Base-by-base conservation (phyloP, 768 basidiomycete genomes). In the Boletus rubropictus region DNA sequence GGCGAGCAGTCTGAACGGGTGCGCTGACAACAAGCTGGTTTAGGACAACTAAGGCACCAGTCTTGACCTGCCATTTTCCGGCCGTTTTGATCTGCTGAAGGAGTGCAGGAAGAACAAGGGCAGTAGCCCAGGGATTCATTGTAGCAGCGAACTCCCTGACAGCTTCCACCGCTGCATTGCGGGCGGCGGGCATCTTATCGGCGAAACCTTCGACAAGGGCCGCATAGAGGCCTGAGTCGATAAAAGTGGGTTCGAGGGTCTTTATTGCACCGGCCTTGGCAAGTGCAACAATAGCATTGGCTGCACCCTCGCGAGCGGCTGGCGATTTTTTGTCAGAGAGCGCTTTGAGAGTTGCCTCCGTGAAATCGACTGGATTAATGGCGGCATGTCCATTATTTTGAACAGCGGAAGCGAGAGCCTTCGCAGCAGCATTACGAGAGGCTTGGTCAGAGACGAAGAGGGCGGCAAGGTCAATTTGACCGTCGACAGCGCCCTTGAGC, bases 51-150 rank as follows among this genome's bases (percentile, higher is more conserved):
- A 97, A 77, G 25, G 85, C 79, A 38, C 94, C 93, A 8, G 84
- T 87, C 81, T 97, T 96, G 75, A 95, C 60, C 69, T 95, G 94
- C 92, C 93, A 96, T 69, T 96, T 96, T 63, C 94, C 92, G 61
- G 91, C 89, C 58, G 86, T 87, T 75, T 90, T 89, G 77, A 97
- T 87, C 71, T 95, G 82, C 68, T 87, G 80, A 62, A 97, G 89
- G 65, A 97, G 80, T 48, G 83, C 74, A 46, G 91, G 90, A 61
- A 97, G 87, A 62, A 93, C 67, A 59, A 89, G 79, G 52, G 79
- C 75, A 20, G 86, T 72, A 39, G 86, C 88, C 93, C 92, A 97
- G 14, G 89, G 84, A 76, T 85, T 93, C 82, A 89, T 86, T 50
- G 76, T 72, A 53, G 82, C 73, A 63, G 80, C 83, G 62, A 82